These are phyloP conservation scores for Clavaria fumosa DNA, from an alignment of 768 basidiomycete species.

Conservation along the genomic window DNA sequence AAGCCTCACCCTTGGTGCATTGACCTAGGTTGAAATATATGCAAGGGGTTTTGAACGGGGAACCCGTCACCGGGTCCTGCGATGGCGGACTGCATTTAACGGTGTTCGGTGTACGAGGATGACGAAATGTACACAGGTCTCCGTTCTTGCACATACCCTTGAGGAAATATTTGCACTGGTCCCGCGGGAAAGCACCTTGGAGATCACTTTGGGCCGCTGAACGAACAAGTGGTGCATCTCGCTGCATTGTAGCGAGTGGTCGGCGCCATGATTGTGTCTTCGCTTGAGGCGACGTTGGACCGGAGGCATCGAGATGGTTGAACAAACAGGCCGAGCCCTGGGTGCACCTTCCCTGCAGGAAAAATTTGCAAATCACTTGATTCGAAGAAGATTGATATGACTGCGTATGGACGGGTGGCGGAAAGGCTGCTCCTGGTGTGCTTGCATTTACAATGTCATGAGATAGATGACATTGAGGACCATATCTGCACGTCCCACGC, in stretches of 20 bases:
- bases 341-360: constrained; percentile 9
- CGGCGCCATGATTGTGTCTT: neutral
- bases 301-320: constrained; percentile 9
- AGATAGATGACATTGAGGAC: constrained; percentile 1
- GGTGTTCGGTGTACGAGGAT: constrained; percentile 4
- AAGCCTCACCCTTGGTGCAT: constrained; percentile 6
- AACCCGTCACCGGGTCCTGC: constrained; percentile 20
- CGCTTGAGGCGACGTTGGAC: constrained; percentile 1
- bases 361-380: constrained; percentile 11
- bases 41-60: constrained; percentile 15
- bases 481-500: constrained; percentile 1
- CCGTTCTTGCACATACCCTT: constrained; percentile 21
- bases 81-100: neutral
- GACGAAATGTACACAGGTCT: constrained; percentile 15
- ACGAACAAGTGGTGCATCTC: neutral
- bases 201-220: neutral
- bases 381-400: too few relatives aligned
- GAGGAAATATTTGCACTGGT: constrained; percentile 23
- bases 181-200: neutral
- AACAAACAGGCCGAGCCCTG: constrained; percentile 11
- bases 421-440: too few relatives aligned
- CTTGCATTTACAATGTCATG: constrained; percentile 1
- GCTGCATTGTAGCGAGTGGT: neutral
- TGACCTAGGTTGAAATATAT: constrained; percentile 5
- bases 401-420: too few relatives aligned